Conservation (phyloP, 1,284 basidiomycete species). For the Mycena sp. region DNA sequence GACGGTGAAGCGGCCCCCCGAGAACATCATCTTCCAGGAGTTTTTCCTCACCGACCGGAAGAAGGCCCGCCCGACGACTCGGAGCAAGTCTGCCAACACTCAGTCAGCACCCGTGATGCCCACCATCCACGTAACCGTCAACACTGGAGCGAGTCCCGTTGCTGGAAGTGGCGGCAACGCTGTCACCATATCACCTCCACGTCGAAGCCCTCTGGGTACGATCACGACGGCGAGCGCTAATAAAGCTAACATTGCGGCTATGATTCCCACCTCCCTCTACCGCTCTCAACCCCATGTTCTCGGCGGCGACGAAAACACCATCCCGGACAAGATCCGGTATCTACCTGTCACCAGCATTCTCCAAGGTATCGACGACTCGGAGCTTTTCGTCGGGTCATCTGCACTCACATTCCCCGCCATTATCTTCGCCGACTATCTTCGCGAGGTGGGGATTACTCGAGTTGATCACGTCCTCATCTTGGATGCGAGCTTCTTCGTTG, state of each 20-base stretch:
- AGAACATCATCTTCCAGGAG: conserved; percentile 18
- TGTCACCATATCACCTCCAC: background rate
- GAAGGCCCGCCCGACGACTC: background rate
- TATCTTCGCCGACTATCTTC: background rate
- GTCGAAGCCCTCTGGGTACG: background rate
- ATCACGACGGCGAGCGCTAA: background rate
- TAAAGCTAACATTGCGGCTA: background rate
- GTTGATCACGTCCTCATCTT: background rate
- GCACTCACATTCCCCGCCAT: background rate
- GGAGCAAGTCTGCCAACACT: background rate
- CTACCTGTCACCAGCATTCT: background rate
- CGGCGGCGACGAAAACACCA: background rate
- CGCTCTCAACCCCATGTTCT: background rate
- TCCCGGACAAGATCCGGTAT: background rate
- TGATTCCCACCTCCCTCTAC: background rate
- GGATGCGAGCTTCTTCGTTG: background rate
- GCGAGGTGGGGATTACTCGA: background rate
- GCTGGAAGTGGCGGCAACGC: too few species aligned
- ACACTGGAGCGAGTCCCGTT: conserved; percentile 8
- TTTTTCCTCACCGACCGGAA: conserved; percentile 2
- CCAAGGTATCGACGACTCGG: background rate
- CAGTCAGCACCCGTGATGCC: background rate
- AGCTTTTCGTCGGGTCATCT: background rate
- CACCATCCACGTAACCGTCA: conserved; percentile 14
- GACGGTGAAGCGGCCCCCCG: background rate